Evolutionary conservation across 352 stramenopile species (phyloP).

Genomic region (Phytophthora ohioensis): DNA sequence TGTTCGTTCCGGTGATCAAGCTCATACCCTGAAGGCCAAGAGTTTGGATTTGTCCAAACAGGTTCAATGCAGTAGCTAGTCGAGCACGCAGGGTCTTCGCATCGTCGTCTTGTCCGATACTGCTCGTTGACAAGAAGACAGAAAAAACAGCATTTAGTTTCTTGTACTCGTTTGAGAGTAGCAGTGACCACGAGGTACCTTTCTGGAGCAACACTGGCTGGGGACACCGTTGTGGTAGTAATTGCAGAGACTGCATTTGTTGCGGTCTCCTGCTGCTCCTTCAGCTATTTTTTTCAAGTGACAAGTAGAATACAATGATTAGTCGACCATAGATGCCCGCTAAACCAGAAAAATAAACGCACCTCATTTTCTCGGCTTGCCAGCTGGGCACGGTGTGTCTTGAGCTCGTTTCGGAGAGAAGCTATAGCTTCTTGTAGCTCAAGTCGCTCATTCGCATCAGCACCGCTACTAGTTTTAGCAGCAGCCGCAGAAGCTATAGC

Average conservation of each 20-base stretch:
- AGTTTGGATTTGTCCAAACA: constrained; percentile 42
- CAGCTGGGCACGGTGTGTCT: constrained; percentile 25
- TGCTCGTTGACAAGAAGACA: constrained; percentile 16
- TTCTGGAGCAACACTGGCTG: constrained; percentile 5
- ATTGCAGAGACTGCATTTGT: constrained; percentile 4
- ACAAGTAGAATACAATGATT: constrained; percentile 11
- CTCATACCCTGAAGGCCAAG: constrained; percentile 31
- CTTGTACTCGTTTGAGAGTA: neutral
- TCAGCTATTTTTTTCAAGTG: constrained; percentile 19
- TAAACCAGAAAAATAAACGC: neutral
- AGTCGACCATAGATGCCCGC: constrained; percentile 6
- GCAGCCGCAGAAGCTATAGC: constrained; percentile 29
- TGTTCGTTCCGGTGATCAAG: constrained; percentile 21
- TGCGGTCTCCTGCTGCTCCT: constrained; percentile 23
- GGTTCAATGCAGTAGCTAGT: constrained; percentile 31
- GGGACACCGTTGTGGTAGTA: constrained; percentile 7
- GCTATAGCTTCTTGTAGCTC: constrained; percentile 31
- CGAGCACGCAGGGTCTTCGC: constrained; percentile 20
- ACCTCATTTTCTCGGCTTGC: constrained; percentile 34
- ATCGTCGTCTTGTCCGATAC: constrained; percentile 25
- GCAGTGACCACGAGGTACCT: constrained; percentile 20
- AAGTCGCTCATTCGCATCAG: constrained; percentile 21
- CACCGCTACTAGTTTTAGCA: constrained; percentile 12
- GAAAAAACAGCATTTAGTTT: constrained; percentile 2
- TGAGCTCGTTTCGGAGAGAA: constrained; percentile 35